Base-by-base conservation (phyloP, 345 rosid genomes). In the Carallia brachiata region DNA sequence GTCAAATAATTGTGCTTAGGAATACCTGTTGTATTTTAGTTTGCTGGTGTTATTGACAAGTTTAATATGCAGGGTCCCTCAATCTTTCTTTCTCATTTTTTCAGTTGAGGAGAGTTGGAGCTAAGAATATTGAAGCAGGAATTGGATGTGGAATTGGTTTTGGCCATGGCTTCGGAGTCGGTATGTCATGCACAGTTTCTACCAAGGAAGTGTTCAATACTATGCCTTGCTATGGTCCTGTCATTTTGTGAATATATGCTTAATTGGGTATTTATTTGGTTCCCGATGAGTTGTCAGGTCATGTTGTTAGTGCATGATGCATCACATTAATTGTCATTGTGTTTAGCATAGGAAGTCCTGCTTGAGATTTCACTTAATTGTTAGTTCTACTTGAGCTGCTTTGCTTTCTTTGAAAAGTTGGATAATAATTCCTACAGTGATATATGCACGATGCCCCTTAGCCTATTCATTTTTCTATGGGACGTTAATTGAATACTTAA, bases 111-210 rank as follows among this genome's bases (percentile, higher is more conserved):
- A 90, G 84, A 71, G 32, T 82, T 57, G 96, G 96, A 31, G 88
- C 89, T 7, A 86, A 83, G 68, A 90, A 75, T 55, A 70, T 86
- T 23, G 75, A 88, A 81, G 90, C 81, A 57, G 92, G 90, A 47
- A 36, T 86, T 65, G 96, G 96, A 53, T 90, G 96, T 63, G 92
- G 96, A 78, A 80, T 90, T 58, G 96, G 96, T 71, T 81, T 90
- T 63, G 96, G 96, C 73, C 89, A 88, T 75, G 96, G 92, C 36
- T 81, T 90, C 73, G 96, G 96, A 74, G 72, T 82, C 12, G 92
- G 92, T 90, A 86, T 72, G 89, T 61, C 28, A 69, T 66, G 27
- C 64, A n/a, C 31, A 30, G 34, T 65, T 7, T 34, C 65, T 36
- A 44, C 50, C 12, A 12, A 44, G 48, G 48, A 6, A 40, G 50